Base-by-base conservation (phyloP, 345 rosid species). In the Geranium brycei region DNA sequence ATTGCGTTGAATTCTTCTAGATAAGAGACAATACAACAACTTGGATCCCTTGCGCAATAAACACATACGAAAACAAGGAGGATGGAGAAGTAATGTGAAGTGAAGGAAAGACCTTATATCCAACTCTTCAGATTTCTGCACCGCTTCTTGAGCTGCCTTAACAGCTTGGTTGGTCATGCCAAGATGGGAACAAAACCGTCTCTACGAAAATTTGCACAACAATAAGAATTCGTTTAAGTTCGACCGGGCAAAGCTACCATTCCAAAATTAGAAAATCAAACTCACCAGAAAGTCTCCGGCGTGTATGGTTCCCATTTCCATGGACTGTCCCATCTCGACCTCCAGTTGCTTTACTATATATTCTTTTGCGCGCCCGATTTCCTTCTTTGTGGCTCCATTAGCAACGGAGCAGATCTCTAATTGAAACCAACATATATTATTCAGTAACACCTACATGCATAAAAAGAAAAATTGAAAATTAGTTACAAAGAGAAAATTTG, bases 131-230 rank as follows among this genome's bases (percentile, higher is more conserved):
- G 83, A 77, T 65, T 82, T 82, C 73, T 72, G 75, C 31, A 79
- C 83, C 35, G 78, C 80, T 66, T 79, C 86, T 66, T 82, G 83
- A 47, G 86, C 86, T 30, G 87, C 87, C 80, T 79, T 82, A 62
- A 82, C 77, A 35, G 75, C 87, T 77, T 79, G 80, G 64, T 82
- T 77, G 40, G 74, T 76, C 83, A 82, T 77, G 68, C 82, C 83
- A 71, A 82, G 83, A 57, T 77, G 76, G 31, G 87, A 82, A 65
- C 87, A 79, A 64, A 82, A 79, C 3, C 83, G 87, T 72, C 83
- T 82, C 83, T 82, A 40, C 38, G 11, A 19, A 18, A 57, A 19
- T 16, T 16, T 19, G 19, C 7, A 31, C 2, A 55, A 16, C 59
- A 64, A 16, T 35, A 38, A 31, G 8, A 64, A 8, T 47, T 64